phyloP scores from a whole-genome alignment of 2,329 filamentous ascomycete species.

The Cercospora berteroae region DNA sequence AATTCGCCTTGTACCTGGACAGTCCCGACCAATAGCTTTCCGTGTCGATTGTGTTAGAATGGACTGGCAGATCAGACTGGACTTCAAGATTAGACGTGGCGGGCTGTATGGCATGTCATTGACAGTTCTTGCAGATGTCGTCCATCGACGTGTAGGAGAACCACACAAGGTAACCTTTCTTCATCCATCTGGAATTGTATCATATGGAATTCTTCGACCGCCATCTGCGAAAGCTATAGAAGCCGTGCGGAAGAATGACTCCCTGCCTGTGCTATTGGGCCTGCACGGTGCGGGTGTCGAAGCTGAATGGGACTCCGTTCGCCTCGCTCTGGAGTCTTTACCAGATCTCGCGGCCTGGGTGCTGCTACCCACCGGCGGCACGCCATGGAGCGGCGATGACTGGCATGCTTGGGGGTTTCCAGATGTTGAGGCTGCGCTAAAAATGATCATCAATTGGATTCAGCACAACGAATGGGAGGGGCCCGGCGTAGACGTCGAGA shows the following conservation, averaged over 20 bases:
- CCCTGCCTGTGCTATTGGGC: slow-evolving; percentile 50
- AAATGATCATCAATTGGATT: slow-evolving; percentile 53
- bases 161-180: slow-evolving; percentile 56
- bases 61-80: slow-evolving; percentile 15
- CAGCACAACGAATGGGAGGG: slow-evolving; percentile 49
- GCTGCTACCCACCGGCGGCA: slow-evolving; percentile 57
- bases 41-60: slow-evolving; percentile 33
- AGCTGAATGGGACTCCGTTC: slow-evolving; percentile 48
- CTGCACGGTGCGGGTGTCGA: slow-evolving; percentile 60
- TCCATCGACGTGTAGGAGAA: slow-evolving; percentile 27
- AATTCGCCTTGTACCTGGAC: slow-evolving; percentile 38
- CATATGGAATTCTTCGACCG: slow-evolving; percentile 58
- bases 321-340: slow-evolving; percentile 50
- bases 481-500: slow-evolving; percentile 44
- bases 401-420: slow-evolving; percentile 61
- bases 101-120: slow-evolving; percentile 13
- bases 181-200: slow-evolving; percentile 55
- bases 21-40: slow-evolving; percentile 44
- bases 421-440: slow-evolving; percentile 55
- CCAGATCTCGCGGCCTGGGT: slow-evolving; percentile 56
- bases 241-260: slow-evolving; percentile 23
- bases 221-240: slow-evolving; percentile 46
- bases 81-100: slow-evolving; percentile 21
- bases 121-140: slow-evolving; percentile 12
- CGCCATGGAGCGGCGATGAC: slow-evolving; percentile 60